Percentiles rank a stretch among this genome's conserved stretches.
phyloP scores from a whole-genome alignment of 257 asterid species.

The Fraxinus quadrangulata region DNA sequence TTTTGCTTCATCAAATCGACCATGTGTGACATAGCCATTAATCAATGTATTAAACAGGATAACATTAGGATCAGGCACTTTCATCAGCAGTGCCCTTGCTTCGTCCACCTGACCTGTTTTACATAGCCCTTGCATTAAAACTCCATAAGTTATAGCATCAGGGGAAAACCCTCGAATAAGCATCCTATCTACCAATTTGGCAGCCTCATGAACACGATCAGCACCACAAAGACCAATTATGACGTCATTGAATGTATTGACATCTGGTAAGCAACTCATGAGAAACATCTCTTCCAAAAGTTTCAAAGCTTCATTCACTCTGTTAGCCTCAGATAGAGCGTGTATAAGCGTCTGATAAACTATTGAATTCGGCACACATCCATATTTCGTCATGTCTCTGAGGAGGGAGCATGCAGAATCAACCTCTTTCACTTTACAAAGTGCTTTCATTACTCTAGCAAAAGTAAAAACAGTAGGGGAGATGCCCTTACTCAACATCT shows the following conservation, averaged over 20 bases:
- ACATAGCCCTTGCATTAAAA: constrained; percentile 76
- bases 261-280: constrained; percentile 87
- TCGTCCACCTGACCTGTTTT: constrained; percentile 63
- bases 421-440: constrained; percentile 70
- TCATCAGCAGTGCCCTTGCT: constrained; percentile 62
- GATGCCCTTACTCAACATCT: constrained; percentile 79
- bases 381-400: constrained; percentile 92
- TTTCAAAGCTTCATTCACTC: constrained; percentile 76
- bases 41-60: constrained; percentile 68
- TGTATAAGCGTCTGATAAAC: constrained; percentile 86
- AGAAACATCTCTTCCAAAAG: constrained; percentile 95
- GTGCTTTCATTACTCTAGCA: constrained; percentile 73
- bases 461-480: constrained; percentile 79
- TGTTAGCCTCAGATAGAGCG: constrained; percentile 52
- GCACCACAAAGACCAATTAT: constrained; percentile 72
- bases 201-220: constrained; percentile 82
- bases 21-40: constrained; percentile 55
- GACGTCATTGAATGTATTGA: constrained; percentile 79
- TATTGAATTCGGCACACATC: constrained; percentile 85
- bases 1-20: constrained; percentile 74
- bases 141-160: constrained; percentile 77
- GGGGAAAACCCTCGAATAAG: constrained; percentile 69
- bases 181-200: constrained; percentile 90
- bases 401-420: constrained; percentile 84
- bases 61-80: constrained; percentile 59